phyloP scores from a whole-genome alignment of 768 basidiomycete species.

The Leccinum pellstonianum region DNA sequence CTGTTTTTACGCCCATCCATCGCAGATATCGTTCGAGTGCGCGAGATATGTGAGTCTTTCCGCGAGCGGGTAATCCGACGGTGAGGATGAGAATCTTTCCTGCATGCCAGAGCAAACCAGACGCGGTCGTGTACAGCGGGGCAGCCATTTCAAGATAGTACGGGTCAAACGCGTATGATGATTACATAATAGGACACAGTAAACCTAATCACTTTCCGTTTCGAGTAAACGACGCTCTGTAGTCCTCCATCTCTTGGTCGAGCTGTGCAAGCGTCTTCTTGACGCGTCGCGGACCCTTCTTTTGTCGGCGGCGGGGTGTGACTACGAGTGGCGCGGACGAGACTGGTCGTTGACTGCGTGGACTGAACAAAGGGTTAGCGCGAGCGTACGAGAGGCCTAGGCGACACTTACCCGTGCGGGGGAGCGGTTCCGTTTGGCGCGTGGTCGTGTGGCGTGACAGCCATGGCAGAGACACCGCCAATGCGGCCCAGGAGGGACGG shows the following conservation, averaged over 20 bases:
- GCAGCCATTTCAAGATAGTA: slow-evolving; percentile 58
- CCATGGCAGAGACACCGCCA: slow-evolving; percentile 16
- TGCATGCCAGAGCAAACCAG: slow-evolving; percentile 84
- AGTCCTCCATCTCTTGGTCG: slow-evolving; percentile 82
- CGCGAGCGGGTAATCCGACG: slow-evolving; percentile 90
- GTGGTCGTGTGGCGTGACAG: slow-evolving; percentile 12
- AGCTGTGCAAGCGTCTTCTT: slow-evolving; percentile 68
- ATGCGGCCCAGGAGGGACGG: slow-evolving; percentile 43
- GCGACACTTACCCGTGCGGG: slow-evolving; percentile 12
- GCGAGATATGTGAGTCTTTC: slow-evolving; percentile 95
- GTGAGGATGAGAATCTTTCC: slow-evolving; percentile 94
- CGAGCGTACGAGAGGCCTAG: neutral
- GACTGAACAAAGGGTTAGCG: slow-evolving; percentile 12
- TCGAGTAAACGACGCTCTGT: slow-evolving; percentile 42
- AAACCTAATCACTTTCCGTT: slow-evolving; percentile 15
- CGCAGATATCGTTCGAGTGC: slow-evolving; percentile 95
- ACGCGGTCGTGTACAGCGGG: slow-evolving; percentile 92
- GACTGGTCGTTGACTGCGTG: slow-evolving; percentile 21
- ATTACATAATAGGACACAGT: slow-evolving; percentile 22
- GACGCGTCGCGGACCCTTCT: slow-evolving; percentile 73
- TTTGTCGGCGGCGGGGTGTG: slow-evolving; percentile 44
- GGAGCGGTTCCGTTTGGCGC: slow-evolving; percentile 16
- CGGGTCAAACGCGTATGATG: neutral
- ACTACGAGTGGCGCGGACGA: slow-evolving; percentile 24
- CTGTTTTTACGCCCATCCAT: slow-evolving; percentile 97